A percentile compares a stretch with the other conserved stretches of the same genome.
Conservation (phyloP, 805 yeast species). For the Yamadazyma phyllophila region DNA sequence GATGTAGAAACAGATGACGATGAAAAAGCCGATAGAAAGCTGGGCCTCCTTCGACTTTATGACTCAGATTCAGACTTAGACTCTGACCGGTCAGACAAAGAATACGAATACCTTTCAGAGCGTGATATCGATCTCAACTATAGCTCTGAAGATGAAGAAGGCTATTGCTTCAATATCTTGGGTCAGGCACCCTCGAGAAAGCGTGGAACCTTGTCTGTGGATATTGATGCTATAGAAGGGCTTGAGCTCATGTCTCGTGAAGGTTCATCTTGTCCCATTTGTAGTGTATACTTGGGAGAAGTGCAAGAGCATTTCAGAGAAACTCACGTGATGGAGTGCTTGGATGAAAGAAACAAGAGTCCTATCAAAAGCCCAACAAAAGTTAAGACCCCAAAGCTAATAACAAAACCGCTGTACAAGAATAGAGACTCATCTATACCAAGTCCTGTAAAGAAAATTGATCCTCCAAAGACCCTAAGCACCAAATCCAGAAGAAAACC, state of each 20-base stretch:
- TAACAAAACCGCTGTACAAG: slow-evolving; percentile 10
- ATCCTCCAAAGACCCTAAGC: slow-evolving; percentile 16
- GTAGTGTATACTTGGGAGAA: slow-evolving; percentile 11
- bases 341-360: slow-evolving; percentile 6
- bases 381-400: neutral
- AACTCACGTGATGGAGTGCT: slow-evolving; percentile 12
- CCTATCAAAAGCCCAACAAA: neutral
- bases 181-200: slow-evolving; percentile 10
- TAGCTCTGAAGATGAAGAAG: slow-evolving; percentile 12
- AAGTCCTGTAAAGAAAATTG: slow-evolving; percentile 10
- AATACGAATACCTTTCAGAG: slow-evolving; percentile 9
- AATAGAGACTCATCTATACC: slow-evolving; percentile 5
- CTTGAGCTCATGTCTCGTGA: slow-evolving; percentile 7
- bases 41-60: slow-evolving; percentile 1
- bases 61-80: slow-evolving; percentile 12
- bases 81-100: slow-evolving; percentile 9
- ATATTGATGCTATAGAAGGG: slow-evolving; percentile 8
- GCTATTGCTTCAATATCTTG: slow-evolving; percentile 10
- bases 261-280: slow-evolving; percentile 11
- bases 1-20: neutral
- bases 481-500: slow-evolving; percentile 23
- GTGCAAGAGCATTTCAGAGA: slow-evolving; percentile 5
- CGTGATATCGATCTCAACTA: slow-evolving; percentile 15
- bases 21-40: neutral
- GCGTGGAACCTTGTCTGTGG: slow-evolving; percentile 6